These are phyloP conservation scores for Juncus effusus DNA, from an alignment of 176 grass and related monocot genomes.

Conservation along the genomic window DNA sequence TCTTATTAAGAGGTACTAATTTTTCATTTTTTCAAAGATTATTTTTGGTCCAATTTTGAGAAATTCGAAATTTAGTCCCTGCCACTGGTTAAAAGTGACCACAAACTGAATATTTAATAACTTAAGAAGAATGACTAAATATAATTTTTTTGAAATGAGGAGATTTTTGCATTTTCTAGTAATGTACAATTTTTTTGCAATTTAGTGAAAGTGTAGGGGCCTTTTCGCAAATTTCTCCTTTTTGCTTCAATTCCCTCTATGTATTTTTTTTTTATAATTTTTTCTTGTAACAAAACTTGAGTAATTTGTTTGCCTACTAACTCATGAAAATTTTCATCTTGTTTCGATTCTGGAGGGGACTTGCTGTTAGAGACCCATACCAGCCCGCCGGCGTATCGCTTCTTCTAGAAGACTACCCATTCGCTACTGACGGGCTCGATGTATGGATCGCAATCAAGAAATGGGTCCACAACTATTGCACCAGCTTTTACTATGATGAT, in stretches of 20 bases:
- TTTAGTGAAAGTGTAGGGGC: not conserved
- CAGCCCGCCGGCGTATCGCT: slow-evolving; percentile 40
- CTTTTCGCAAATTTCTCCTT: too few relatives aligned
- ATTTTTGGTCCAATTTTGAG: slow-evolving; percentile 1
- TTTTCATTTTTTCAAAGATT: slow-evolving; percentile 3
- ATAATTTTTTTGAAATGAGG: slow-evolving; percentile 5
- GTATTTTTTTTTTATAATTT: too few relatives aligned
- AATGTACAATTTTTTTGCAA: not conserved
- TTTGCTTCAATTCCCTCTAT: too few relatives aligned
- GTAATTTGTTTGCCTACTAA: too few relatives aligned
- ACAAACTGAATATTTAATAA: not conserved
- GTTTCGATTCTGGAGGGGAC: slow-evolving; percentile 34
- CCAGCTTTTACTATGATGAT: slow-evolving; percentile 51
- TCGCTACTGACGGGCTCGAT: slow-evolving; percentile 72
- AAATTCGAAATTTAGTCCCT: not conserved
- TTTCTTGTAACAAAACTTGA: too few relatives aligned
- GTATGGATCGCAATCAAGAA: slow-evolving; percentile 68
- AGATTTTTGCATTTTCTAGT: not conserved
- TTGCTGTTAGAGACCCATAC: slow-evolving; percentile 38
- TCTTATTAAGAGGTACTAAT: slow-evolving; percentile 55
- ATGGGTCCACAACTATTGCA: slow-evolving; percentile 78
- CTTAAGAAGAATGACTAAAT: not conserved
- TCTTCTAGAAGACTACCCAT: slow-evolving; percentile 74
- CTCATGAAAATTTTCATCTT: not conserved
- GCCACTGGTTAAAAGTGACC: not conserved